Evolutionary conservation across 805 yeast species (phyloP).

Genomic region (Starmera dryadoides): DNA sequence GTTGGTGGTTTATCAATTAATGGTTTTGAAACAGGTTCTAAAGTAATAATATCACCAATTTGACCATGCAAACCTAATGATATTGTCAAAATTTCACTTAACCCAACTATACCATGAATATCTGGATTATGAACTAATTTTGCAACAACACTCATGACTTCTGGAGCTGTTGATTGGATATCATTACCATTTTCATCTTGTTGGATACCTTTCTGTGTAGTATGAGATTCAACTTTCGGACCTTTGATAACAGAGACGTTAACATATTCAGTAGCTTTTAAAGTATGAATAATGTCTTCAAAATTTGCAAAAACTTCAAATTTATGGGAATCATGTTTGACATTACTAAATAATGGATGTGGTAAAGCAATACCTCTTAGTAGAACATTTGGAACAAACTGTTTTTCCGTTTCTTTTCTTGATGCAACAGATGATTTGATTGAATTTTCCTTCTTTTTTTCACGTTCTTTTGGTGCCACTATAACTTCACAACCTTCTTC

Average conservation of each 20-base stretch:
- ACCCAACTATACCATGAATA: slow-evolving; percentile 35
- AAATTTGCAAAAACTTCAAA: slow-evolving; percentile 41
- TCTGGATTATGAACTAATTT: slow-evolving; percentile 32
- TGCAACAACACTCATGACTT: slow-evolving; percentile 35
- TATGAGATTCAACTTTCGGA: slow-evolving; percentile 28
- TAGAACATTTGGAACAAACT: slow-evolving; percentile 29
- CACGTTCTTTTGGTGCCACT: slow-evolving; percentile 61
- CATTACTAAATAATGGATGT: slow-evolving; percentile 28
- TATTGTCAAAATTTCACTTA: slow-evolving; percentile 45
- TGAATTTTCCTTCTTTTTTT: slow-evolving; percentile 16
- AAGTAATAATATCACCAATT: slow-evolving; percentile 46
- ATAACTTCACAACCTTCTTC: slow-evolving; percentile 57
- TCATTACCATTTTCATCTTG: slow-evolving; percentile 5
- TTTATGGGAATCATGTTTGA: slow-evolving; percentile 10
- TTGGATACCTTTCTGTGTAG: slow-evolving; percentile 7
- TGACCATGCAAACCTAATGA: slow-evolving; percentile 45
- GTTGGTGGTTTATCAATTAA: slow-evolving; percentile 26
- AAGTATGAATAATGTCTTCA: slow-evolving; percentile 26
- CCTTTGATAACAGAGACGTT: slow-evolving; percentile 47
- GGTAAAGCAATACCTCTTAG: slow-evolving; percentile 53
- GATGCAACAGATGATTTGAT: slow-evolving; percentile 18
- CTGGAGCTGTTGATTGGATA: slow-evolving; percentile 14
- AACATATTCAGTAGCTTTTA: slow-evolving; percentile 36
- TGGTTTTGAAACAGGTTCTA: slow-evolving; percentile 39
- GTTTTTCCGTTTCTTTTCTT: slow-evolving; percentile 10